phyloP scores from a whole-genome alignment of 2,329 filamentous ascomycete species.

The Chrysoporthe cubensis region DNA sequence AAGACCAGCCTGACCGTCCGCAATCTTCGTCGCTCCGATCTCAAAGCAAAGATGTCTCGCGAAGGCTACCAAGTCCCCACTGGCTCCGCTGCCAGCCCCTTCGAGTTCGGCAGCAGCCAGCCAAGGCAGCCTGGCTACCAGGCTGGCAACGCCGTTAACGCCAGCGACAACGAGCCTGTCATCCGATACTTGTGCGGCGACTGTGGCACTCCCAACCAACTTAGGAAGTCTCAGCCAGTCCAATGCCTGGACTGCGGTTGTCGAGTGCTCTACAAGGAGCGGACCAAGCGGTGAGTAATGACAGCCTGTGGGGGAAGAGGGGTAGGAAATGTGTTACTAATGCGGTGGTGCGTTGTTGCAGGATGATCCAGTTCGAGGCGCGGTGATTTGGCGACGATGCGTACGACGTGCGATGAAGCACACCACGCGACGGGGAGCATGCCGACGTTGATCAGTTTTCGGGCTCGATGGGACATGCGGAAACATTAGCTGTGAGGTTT shows the following conservation, averaged over 20 bases:
- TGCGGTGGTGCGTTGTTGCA: conserved; percentile 40
- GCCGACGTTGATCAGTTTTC: neutral
- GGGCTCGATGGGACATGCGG: neutral
- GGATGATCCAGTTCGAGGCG: conserved; percentile 99
- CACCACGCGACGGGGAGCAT: neutral
- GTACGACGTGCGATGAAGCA: neutral
- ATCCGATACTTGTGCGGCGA: conserved; percentile 81
- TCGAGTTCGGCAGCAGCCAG: conserved; percentile 45
- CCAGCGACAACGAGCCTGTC: conserved; percentile 54
- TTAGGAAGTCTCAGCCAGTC: conserved; percentile 80
- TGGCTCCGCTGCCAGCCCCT: conserved; percentile 47
- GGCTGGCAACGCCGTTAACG: conserved; percentile 46
- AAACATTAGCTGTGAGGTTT: neutral
- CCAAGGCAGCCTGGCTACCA: conserved; percentile 33
- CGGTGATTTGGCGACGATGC: conserved; percentile 55
- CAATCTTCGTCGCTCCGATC: neutral
- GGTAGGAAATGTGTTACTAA: conserved; percentile 32
- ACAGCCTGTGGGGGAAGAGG: neutral
- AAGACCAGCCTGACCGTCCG: neutral
- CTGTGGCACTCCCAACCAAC: conserved; percentile 76
- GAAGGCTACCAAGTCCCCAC: conserved; percentile 79
- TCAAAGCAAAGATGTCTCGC: conserved; percentile 59
- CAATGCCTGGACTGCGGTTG: conserved; percentile 93
- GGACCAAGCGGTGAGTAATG: conserved; percentile 85
- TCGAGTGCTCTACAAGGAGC: conserved; percentile 94